These are phyloP conservation scores for Pseudogymnoascus sp. DNA, from an alignment of 2,329 filamentous ascomycete species.

Conservation along the genomic window DNA sequence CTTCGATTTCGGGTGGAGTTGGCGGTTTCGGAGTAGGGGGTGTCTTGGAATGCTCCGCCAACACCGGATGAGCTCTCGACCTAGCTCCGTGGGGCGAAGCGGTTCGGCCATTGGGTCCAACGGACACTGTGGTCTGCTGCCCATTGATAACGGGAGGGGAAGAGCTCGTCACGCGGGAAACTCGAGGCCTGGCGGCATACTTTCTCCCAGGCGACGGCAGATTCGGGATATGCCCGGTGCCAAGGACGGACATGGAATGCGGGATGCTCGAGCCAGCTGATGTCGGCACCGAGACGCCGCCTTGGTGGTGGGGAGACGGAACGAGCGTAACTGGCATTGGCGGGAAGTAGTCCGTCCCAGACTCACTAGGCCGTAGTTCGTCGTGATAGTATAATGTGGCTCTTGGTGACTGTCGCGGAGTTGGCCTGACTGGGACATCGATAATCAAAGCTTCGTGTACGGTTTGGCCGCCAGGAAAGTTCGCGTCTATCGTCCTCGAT, in stretches of 20 bases:
- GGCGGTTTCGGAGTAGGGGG: slow-evolving; percentile 41
- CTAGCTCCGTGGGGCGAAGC: slow-evolving; percentile 34
- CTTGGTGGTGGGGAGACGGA: slow-evolving; percentile 26
- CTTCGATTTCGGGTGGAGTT: slow-evolving; percentile 47
- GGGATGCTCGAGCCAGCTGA: slow-evolving; percentile 27
- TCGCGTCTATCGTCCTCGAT: slow-evolving; percentile 65
- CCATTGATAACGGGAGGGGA: slow-evolving; percentile 62
- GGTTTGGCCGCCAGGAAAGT: slow-evolving; percentile 78
- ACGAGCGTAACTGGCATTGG: slow-evolving; percentile 45
- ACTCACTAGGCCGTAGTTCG: slow-evolving; percentile 58
- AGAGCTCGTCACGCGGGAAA: slow-evolving; percentile 66
- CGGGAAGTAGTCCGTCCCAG: slow-evolving; percentile 75
- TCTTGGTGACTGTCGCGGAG: slow-evolving; percentile 73
- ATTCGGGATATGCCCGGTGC: slow-evolving; percentile 69
- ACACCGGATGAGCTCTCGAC: slow-evolving; percentile 50
- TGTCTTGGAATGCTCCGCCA: slow-evolving; percentile 40
- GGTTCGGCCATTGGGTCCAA: slow-evolving; percentile 24
- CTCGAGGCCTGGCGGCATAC: slow-evolving; percentile 49
- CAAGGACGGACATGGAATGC: slow-evolving; percentile 72
- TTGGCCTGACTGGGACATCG: slow-evolving; percentile 69
- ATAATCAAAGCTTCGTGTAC: slow-evolving; percentile 88
- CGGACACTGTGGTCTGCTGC: slow-evolving; percentile 15
- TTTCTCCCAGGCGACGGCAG: slow-evolving; percentile 75
- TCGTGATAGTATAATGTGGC: slow-evolving; percentile 49
- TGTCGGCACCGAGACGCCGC: slow-evolving; percentile 20